Evolutionary conservation across 2,329 filamentous ascomycete species (phyloP).

Genomic region (Hypomyces perniciosus): DNA sequence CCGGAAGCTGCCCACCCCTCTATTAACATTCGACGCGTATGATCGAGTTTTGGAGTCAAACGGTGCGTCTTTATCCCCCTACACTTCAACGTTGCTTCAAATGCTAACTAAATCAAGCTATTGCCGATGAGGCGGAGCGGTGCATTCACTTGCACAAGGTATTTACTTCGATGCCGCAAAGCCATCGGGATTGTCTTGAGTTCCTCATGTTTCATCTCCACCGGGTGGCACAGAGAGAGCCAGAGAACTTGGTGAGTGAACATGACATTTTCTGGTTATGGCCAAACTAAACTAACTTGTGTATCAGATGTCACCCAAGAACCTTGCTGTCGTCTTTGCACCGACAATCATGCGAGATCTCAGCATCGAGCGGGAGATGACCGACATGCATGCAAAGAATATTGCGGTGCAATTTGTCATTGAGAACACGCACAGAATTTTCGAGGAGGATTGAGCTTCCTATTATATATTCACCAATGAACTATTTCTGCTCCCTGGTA

Average conservation of each 20-base stretch:
- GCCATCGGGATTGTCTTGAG: conserved; percentile 83
- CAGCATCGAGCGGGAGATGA: conserved; percentile 89
- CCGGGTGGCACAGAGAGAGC: conserved; percentile 74
- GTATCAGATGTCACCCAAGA: conserved; percentile 83
- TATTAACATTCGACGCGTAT: conserved; percentile 90
- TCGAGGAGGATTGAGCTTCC: conserved; percentile 43
- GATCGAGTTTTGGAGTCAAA: conserved; percentile 79
- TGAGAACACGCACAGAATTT: conserved; percentile 81
- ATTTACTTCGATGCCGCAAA: conserved; percentile 71
- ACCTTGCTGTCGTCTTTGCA: conserved; percentile 93
- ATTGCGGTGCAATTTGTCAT: conserved; percentile 87
- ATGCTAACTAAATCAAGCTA: conserved; percentile 39
- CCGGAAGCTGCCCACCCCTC: conserved; percentile 79
- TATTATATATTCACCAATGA: not conserved
- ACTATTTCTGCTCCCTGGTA: not conserved
- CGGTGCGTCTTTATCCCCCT: conserved; percentile 42
- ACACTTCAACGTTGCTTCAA: not conserved
- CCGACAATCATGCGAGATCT: conserved; percentile 94
- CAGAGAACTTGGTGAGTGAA: conserved; percentile 69
- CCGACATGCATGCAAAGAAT: conserved; percentile 91
- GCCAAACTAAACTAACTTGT: conserved; percentile 14
- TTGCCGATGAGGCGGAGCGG: conserved; percentile 61
- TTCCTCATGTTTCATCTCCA: conserved; percentile 92
- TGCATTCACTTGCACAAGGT: conserved; percentile 66
- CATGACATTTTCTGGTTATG: not conserved